Evolutionary conservation across 2,329 filamentous ascomycete genomes (phyloP).

Genomic region (Epicoccum nigrum): DNA sequence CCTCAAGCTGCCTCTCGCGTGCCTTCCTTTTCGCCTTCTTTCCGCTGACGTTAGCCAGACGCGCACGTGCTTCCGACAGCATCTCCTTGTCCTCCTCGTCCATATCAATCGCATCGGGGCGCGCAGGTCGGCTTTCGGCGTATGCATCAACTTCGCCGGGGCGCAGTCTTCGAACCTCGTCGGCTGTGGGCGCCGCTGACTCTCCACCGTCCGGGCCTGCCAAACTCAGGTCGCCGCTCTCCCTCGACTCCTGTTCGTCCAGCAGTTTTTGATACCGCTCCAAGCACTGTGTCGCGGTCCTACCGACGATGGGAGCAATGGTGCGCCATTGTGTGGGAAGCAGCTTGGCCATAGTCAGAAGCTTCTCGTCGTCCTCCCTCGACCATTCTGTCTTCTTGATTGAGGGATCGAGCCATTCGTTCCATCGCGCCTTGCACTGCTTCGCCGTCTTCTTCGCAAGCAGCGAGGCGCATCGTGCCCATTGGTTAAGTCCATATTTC

Average conservation of each 20-base stretch:
- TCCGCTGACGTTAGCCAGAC: conserved; percentile 95
- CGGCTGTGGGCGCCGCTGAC: conserved; percentile 83
- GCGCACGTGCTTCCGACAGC: conserved; percentile 94
- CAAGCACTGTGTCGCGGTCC: conserved; percentile 95
- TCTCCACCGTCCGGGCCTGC: conserved; percentile 87
- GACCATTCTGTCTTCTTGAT: conserved; percentile 99
- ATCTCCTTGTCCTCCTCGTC: conserved; percentile 99
- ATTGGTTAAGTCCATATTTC: conserved; percentile 66
- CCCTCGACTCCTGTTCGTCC: conserved; percentile 91
- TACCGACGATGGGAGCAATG: conserved; percentile 93
- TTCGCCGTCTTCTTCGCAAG: conserved; percentile 97
- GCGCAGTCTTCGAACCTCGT: conserved; percentile 85
- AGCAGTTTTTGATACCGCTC: conserved; percentile 96
- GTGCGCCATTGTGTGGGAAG: conserved; percentile 99
- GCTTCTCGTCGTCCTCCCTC: conserved; percentile 96
- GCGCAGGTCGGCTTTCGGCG: conserved; percentile 92
- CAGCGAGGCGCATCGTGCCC: conserved; percentile 96
- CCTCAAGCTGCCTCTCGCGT: conserved; percentile 91
- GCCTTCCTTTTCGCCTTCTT: conserved; percentile 99
- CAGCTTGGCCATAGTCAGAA: conserved; percentile 94
- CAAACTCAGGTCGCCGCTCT: conserved; percentile 79
- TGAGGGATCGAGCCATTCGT: conserved; percentile 96
- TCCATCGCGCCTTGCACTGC: conserved; percentile 98
- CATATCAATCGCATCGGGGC: conserved; percentile 95
- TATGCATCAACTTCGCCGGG: conserved; percentile 97